Evolutionary conservation across 495 filamentous ascomycete genomes (phyloP).

Genomic region (Daldinia bambusicola): DNA sequence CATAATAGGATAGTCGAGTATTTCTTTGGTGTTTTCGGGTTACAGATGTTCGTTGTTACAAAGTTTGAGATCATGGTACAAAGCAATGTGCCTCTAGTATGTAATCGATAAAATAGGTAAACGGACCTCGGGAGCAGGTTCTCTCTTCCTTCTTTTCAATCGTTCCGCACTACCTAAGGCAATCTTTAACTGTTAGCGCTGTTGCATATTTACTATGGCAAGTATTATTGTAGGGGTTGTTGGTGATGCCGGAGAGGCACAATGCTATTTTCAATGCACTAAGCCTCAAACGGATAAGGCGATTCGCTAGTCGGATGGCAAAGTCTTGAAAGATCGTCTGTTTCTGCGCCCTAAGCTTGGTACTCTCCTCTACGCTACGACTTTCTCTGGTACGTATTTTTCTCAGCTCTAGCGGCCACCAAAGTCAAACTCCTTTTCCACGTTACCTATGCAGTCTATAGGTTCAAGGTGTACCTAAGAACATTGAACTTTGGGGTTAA

Average conservation of each 20-base stretch:
- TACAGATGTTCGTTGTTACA: background rate
- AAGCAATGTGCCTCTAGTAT: background rate
- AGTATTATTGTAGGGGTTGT: conserved; percentile 18
- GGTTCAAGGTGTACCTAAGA: conserved; percentile 12
- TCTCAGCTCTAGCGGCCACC: conserved; percentile 31
- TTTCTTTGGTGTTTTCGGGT: background rate
- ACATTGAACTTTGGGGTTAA: background rate
- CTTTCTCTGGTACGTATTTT: conserved; percentile 24
- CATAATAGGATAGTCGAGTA: conserved; percentile 6
- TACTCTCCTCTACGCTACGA: conserved; percentile 15
- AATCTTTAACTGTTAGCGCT: conserved; percentile 29
- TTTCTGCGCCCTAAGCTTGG: conserved; percentile 41
- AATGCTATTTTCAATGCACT: conserved; percentile 45
- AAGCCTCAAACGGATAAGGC: conserved; percentile 32
- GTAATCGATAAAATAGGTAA: no score
- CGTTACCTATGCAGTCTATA: background rate
- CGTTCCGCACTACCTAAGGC: background rate
- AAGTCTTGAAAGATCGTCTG: conserved; percentile 40
- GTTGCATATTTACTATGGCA: conserved; percentile 28
- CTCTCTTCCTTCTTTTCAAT: background rate
- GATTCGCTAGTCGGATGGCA: conserved; percentile 39
- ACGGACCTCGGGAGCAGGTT: no score
- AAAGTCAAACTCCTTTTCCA: conserved; percentile 29
- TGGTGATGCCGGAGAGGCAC: conserved; percentile 36
- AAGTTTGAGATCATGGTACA: background rate